Conservation (phyloP, 495 filamentous ascomycete species). For the Aspergillus bertholletiae region DNA sequence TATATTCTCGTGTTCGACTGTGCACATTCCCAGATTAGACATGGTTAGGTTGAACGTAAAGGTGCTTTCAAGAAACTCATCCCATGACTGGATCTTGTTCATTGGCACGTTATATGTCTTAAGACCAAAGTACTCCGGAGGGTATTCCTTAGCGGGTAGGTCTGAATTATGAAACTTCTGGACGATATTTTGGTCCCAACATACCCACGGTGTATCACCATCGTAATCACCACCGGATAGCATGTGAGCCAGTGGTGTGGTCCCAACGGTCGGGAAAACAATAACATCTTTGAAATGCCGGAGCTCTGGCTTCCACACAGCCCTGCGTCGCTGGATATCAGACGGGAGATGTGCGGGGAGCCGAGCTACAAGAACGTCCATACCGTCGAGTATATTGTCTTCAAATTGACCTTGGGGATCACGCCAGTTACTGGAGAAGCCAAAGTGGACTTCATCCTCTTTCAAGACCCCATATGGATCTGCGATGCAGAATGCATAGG, state of each 20-base stretch:
- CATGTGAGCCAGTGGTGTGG: conserved; percentile 69
- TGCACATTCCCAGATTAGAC: conserved; percentile 70
- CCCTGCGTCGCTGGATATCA: conserved; percentile 73
- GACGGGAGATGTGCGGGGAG: conserved; percentile 75
- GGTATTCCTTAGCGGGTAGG: conserved; percentile 41
- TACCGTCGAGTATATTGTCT: conserved; percentile 57
- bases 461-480: conserved; percentile 71
- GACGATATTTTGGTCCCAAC: conserved; percentile 80
- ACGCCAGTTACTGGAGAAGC: conserved; percentile 61
- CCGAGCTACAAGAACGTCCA: conserved; percentile 83
- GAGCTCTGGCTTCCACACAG: conserved; percentile 64
- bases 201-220: conserved; percentile 85
- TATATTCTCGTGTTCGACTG: conserved; percentile 66
- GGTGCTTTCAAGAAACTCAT: conserved; percentile 48
- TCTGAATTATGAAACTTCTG: conserved; percentile 69
- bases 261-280: conserved; percentile 72
- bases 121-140: conserved; percentile 55
- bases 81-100: conserved; percentile 23
- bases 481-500: conserved; percentile 75
- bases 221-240: conserved; percentile 95
- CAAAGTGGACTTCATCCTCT: conserved; percentile 74
- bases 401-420: conserved; percentile 58
- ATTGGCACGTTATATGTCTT: conserved; percentile 50
- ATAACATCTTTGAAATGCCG: conserved; percentile 80
- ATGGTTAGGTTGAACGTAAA: conserved; percentile 65